Base-by-base conservation (phyloP, 2,329 filamentous ascomycete species). In the Albifimbria verrucaria region DNA sequence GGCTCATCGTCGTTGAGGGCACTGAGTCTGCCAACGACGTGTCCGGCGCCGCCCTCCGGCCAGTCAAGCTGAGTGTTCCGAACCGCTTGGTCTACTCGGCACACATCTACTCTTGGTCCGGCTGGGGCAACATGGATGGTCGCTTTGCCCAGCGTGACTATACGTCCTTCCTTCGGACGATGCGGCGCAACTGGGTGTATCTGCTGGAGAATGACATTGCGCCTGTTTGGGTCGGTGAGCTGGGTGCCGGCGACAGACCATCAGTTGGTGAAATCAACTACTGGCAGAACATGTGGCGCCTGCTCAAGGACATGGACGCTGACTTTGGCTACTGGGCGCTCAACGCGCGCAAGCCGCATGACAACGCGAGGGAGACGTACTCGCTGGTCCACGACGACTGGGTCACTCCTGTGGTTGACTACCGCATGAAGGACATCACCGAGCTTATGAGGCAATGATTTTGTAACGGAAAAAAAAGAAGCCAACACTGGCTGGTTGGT, bases 271-370 rank as follows among this genome's bases (percentile, higher is more conserved):
- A 86, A 57, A 73, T 73, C 52, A 83, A 85, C 61, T 89, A 88
- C 70, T 88, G 85, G 86, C 68, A 71, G 43, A 83, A 88, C 64
- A 66, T 88, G 66, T 71, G 87, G 71, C 74, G 73, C 24, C 86
- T 79, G 65, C 72, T 88, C 53, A 77, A 77, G 61, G 68, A 72
- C 3, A 67, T 82, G 49, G 82, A 87, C 59, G 82, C 81, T 10
- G 85, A 88, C 60, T 87, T 86, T 71, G 86, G 81, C 7, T 89
- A 88, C 68, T 89, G 86, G 86, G 85, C 85, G 17, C 65, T 88
- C 58, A 88, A 88, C 68, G 82, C 85, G 39, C 74, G 82, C 46
- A 88, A 89, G 68, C 81, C 83, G 10, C 76, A 76, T 53, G 72
- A 78, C 36, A 76, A 85, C 65, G 76, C 71, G 48, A 73, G 69